phyloP scores from a whole-genome alignment of 371 early-diverging fungal genomes.

The Mucor piriformis region DNA sequence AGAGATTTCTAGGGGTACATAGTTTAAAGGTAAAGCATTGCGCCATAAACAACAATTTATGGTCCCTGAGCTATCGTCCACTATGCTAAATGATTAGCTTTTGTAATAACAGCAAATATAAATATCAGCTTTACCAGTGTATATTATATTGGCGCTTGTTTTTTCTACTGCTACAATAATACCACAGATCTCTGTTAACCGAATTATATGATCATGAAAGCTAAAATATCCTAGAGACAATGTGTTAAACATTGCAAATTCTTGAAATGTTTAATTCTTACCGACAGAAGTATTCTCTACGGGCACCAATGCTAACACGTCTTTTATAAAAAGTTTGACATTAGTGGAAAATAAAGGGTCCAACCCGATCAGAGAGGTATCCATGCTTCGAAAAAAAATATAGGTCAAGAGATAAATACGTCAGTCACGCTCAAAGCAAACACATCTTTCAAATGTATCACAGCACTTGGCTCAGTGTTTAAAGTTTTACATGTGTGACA shows the following conservation, averaged over 20 bases:
- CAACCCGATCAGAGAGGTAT: neutral
- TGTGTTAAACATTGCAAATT: neutral
- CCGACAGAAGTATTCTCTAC: neutral
- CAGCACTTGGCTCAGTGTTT: too few relatives aligned
- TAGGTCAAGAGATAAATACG: too few relatives aligned
- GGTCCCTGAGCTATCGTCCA: constrained; percentile 24
- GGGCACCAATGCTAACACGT: neutral
- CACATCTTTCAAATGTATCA: too few relatives aligned
- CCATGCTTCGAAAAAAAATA: neutral
- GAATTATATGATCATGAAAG: constrained; percentile 7
- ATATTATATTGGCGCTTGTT: neutral
- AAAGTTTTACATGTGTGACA: too few relatives aligned
- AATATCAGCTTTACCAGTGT: constrained; percentile 6
- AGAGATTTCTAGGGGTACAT: constrained; percentile 8
- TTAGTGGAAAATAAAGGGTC: constrained; percentile 9
- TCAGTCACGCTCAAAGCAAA: too few relatives aligned
- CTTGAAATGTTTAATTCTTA: neutral
- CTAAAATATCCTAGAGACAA: neutral
- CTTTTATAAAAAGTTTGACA: constrained; percentile 9
- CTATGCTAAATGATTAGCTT: too few relatives aligned
- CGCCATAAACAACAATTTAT: constrained; percentile 18
- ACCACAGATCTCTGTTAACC: constrained; percentile 16
- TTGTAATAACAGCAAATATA: too few relatives aligned
- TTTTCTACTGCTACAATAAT: constrained; percentile 11
- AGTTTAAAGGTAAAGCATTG: neutral